phyloP scores from a whole-genome alignment of 2,329 filamentous ascomycete species.

The Rugonectria rugulosa region DNA sequence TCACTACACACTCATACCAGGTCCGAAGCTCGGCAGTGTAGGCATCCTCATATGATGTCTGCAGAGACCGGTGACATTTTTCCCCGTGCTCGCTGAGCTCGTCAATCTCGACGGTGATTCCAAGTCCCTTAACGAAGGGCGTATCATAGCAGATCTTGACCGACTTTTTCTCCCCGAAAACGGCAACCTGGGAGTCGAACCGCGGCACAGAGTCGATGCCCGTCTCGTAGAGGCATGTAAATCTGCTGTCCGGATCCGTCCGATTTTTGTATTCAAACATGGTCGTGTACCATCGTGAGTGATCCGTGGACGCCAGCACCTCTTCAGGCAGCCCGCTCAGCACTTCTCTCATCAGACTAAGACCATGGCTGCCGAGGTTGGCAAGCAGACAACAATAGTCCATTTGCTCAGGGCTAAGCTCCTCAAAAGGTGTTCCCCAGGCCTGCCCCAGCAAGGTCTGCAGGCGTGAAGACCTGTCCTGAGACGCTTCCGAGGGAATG shows the following conservation, averaged over 20 bases:
- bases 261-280: neutral
- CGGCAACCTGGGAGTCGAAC: constrained; percentile 56
- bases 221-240: constrained; percentile 60
- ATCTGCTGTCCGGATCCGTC: constrained; percentile 36
- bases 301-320: constrained; percentile 15
- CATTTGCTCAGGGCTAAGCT: constrained; percentile 34
- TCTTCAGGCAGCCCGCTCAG: constrained; percentile 26
- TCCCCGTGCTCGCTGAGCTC: constrained; percentile 48
- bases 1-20: constrained; percentile 26
- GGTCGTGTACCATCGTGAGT: neutral
- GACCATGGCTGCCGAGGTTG: constrained; percentile 58
- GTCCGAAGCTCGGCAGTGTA: constrained; percentile 43
- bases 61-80: constrained; percentile 25
- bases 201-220: constrained; percentile 59
- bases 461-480: constrained; percentile 11
- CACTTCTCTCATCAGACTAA: constrained; percentile 59
- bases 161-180: constrained; percentile 59
- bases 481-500: neutral
- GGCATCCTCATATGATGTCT: constrained; percentile 50
- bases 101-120: constrained; percentile 52
- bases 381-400: constrained; percentile 52
- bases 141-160: constrained; percentile 61
- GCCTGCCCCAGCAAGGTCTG: constrained; percentile 42
- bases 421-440: constrained; percentile 33
- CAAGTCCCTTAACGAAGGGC: constrained; percentile 59